A percentile compares a stretch with the other conserved stretches of the same genome.
phyloP scores from a whole-genome alignment of 2,329 filamentous ascomycete genomes.

The Neophaeococcomyces aloes region DNA sequence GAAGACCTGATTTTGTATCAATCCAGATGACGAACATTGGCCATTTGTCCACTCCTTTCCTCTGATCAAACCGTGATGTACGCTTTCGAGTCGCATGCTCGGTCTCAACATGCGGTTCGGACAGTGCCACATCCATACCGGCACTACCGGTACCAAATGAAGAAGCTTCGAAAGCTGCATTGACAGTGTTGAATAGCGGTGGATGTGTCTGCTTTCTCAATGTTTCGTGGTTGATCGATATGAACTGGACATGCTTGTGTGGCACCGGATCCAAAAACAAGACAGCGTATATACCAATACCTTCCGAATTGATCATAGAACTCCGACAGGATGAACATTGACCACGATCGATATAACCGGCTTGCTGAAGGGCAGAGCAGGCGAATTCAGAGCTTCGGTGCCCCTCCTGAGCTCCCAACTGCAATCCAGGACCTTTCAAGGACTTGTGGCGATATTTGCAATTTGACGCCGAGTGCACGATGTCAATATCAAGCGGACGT shows the following conservation, averaged over 20 bases:
- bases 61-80: constrained; percentile 34
- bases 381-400: background rate
- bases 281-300: constrained; percentile 55
- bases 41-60: constrained; percentile 62
- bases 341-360: constrained; percentile 19
- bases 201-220: constrained; percentile 45
- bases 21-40: constrained; percentile 83
- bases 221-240: constrained; percentile 65
- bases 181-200: constrained; percentile 65
- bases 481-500: constrained; percentile 43
- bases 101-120: constrained; percentile 26
- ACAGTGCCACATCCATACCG: constrained; percentile 24
- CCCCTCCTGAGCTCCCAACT: background rate
- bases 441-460: constrained; percentile 4
- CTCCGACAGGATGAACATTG: constrained; percentile 55
- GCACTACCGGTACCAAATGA: constrained; percentile 53
- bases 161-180: constrained; percentile 64
- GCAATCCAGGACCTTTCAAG: background rate
- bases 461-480: constrained; percentile 28
- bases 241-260: constrained; percentile 65
- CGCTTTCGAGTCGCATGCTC: constrained; percentile 2
- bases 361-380: constrained; percentile 16
- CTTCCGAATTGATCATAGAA: constrained; percentile 54
- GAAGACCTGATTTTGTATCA: constrained; percentile 25
- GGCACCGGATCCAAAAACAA: constrained; percentile 60